Evolutionary conservation across 2,329 filamentous ascomycete species (phyloP), one percentile per base, ranked within the genome.

Genomic region (Coniella vitis): DNA sequence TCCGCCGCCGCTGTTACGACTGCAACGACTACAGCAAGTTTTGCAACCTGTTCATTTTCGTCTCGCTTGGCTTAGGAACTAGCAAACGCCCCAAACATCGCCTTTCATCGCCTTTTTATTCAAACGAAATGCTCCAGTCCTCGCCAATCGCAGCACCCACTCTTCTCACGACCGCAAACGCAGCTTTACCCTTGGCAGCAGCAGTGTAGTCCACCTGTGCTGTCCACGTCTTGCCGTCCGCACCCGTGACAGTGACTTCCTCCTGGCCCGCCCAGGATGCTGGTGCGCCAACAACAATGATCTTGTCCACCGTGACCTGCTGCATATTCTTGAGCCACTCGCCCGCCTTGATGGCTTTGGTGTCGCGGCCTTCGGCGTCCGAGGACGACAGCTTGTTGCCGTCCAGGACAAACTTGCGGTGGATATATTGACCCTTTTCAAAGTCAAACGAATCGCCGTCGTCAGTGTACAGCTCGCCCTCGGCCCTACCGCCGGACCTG

Each of bases 371-470:
- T 58, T 78, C 79, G 7, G 85, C 73, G 55, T 94, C 82, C n/a
- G 75, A 75, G 1, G 86, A 90, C 4, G 72, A 72, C n/a, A 97
- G 71, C 1, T 72, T 73, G 14, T 76, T 74, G 52, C 68, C 70
- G 22, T 72, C 69, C 53, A 90, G 86, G 20, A 70, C 72, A 69
- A 98, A 96, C 52, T 73, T 76, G 51, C 90, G 87, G 69, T 95
- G 84, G 58, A 97, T 90, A 67, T 86, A 95, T 54, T 89, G 89
- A 10, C 90, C 91, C 55, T 82, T 73, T 65, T 94, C 74, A 62
- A 87, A 90, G 48, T 95, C 89, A 57, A 90, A 98, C 1, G 86
- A 87, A 67, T 97, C 90, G 41, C 93, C 93, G 57, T 98, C 93
- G 61, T 98, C 93, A 25, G 89, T 74, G 61, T 98, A 98, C 7